Percentiles rank a stretch among this genome's conserved stretches.
phyloP scores from a whole-genome alignment of 768 basidiomycete species.

The Strobilomyces confusus region DNA sequence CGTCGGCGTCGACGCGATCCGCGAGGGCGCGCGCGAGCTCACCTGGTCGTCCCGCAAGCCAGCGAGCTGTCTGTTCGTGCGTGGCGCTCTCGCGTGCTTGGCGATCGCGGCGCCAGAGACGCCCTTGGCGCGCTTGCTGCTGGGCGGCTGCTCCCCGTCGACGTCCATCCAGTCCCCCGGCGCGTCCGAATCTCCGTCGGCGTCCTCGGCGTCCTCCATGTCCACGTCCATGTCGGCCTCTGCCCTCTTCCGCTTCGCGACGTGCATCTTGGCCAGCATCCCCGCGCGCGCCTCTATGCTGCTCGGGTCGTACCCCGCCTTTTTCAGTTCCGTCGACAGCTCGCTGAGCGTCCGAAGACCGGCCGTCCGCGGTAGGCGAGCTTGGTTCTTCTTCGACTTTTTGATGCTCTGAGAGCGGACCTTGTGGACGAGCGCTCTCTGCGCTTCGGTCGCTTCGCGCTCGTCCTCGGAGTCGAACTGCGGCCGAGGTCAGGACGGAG shows the following conservation, averaged over 20 bases:
- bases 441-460: conserved; percentile 64
- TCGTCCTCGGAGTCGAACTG: conserved; percentile 70
- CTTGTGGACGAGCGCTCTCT: conserved; percentile 58
- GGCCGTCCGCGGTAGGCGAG: conserved; percentile 72
- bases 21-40: background rate
- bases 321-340: conserved; percentile 76
- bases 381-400: conserved; percentile 82
- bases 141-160: conserved; percentile 46
- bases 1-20: background rate
- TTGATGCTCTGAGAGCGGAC: conserved; percentile 73
- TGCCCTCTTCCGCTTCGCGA: conserved; percentile 58
- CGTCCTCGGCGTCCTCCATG: conserved; percentile 44
- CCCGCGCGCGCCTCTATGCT: conserved; percentile 85
- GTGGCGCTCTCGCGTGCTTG: conserved; percentile 53
- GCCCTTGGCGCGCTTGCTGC: conserved; percentile 58
- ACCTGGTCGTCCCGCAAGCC: conserved; percentile 78
- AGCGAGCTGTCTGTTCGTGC: conserved; percentile 68
- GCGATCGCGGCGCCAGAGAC: conserved; percentile 54
- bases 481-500: background rate
- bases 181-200: conserved; percentile 33
- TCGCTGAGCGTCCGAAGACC: conserved; percentile 65
- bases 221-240: conserved; percentile 56
- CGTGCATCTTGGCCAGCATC: conserved; percentile 69
- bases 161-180: conserved; percentile 52
- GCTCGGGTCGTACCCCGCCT: conserved; percentile 86